A percentile compares a stretch with the other conserved stretches of the same genome.
Evolutionary conservation across 176 grass and related monocot genomes (phyloP).

Genomic region (Avena eriantha): DNA sequence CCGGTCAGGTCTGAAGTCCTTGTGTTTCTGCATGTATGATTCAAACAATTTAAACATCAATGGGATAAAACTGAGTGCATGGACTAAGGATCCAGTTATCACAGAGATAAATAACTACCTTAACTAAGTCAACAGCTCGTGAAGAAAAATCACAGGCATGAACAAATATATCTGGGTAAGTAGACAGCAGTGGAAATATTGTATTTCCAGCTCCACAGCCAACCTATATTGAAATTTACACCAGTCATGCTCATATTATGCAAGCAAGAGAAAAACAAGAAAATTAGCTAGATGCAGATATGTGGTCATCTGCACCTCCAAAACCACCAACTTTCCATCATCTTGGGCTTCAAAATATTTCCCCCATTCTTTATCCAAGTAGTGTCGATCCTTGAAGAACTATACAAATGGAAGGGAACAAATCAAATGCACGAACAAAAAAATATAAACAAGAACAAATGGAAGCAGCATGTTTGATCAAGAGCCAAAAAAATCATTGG

Average conservation of each 20-base stretch:
- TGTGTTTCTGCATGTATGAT: conserved; percentile 69
- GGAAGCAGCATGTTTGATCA: background rate
- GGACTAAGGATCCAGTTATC: background rate
- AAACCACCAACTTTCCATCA: conserved; percentile 56
- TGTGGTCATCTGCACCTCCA: conserved; percentile 61
- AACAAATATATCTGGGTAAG: conserved; percentile 79
- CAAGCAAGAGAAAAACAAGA: conserved; percentile 29
- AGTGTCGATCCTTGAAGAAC: conserved; percentile 99
- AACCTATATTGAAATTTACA: conserved; percentile 63
- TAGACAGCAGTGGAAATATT: conserved; percentile 78
- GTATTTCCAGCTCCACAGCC: conserved; percentile 94
- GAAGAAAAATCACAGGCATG: conserved; percentile 93
- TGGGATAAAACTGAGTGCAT: background rate
- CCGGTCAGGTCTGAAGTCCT: conserved; percentile 65
- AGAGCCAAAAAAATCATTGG: background rate
- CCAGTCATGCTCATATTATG: conserved; percentile 24
- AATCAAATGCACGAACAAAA: conserved; percentile 4
- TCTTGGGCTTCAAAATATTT: conserved; percentile 60
- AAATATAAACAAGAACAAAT: background rate
- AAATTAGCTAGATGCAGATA: background rate
- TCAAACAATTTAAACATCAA: conserved; percentile 18
- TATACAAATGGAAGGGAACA: conserved; percentile 36
- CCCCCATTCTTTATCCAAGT: conserved; percentile 98
- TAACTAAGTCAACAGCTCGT: conserved; percentile 83
- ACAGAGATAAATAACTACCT: conserved; percentile 53